phyloP scores from a whole-genome alignment of 345 rosid species.

The Salix purpurea region DNA sequence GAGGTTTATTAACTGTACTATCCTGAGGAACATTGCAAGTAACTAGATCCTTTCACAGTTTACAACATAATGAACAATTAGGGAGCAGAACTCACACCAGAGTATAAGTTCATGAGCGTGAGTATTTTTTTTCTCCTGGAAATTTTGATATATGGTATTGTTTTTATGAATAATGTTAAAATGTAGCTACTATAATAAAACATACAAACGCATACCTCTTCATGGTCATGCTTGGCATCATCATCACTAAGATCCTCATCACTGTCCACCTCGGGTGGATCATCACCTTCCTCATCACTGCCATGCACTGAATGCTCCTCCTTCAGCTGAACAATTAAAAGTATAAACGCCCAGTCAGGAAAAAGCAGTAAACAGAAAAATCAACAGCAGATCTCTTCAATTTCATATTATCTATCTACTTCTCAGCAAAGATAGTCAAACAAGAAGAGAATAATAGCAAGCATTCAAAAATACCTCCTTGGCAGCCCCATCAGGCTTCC shows the following conservation, averaged over 20 bases:
- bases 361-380: background rate
- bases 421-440: background rate
- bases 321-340: constrained; percentile 50
- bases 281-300: constrained; percentile 95
- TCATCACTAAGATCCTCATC: constrained; percentile 84
- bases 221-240: constrained; percentile 54
- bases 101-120: no score
- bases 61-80: no score
- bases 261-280: constrained; percentile 71
- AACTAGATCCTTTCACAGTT: background rate
- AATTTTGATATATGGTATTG: background rate
- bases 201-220: constrained; percentile 48
- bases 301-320: constrained; percentile 90
- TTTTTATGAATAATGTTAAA: background rate
- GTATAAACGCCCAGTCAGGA: constrained; percentile 3
- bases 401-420: background rate
- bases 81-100: background rate
- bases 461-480: constrained; percentile 63
- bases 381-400: background rate
- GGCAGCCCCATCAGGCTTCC: constrained; percentile 72
- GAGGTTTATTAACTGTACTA: background rate
- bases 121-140: no score
- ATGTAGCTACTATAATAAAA: background rate
- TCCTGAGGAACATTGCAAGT: background rate
- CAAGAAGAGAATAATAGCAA: background rate